phyloP scores from a whole-genome alignment of 345 rosid species.

The Durio zibethinus region DNA sequence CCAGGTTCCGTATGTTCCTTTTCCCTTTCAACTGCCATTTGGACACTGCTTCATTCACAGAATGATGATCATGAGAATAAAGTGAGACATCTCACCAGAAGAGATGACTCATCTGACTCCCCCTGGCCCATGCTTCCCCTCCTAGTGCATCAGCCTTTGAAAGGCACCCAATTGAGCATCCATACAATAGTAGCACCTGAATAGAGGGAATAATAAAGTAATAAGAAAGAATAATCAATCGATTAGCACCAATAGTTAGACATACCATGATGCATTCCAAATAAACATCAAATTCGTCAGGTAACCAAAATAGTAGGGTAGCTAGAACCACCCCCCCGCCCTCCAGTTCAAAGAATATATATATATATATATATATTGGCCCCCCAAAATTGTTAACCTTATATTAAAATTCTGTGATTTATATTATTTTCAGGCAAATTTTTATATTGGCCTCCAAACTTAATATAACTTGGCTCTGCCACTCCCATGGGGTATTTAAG shows the following conservation, averaged over 20 bases:
- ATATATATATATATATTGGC: neutral
- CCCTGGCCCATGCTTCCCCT: slow-evolving; percentile 73
- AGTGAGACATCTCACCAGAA: slow-evolving; percentile 61
- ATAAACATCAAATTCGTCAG: neutral
- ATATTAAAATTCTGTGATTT: neutral
- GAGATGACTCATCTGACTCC: slow-evolving; percentile 65
- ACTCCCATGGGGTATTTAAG: neutral
- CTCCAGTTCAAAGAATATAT: too few relatives aligned
- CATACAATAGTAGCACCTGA: slow-evolving; percentile 34
- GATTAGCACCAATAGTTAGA: neutral
- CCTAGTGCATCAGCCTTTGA: slow-evolving; percentile 38
- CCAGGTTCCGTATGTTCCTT: slow-evolving; percentile 69
- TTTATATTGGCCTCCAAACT: neutral
- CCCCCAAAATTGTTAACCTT: neutral
- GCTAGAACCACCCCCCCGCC: neutral
- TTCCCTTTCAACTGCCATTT: slow-evolving; percentile 89
- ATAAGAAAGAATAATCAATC: neutral
- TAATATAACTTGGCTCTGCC: neutral
- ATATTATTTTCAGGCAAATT: neutral
- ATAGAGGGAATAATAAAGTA: neutral
- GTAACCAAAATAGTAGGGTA: neutral
- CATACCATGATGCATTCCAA: neutral
- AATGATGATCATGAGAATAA: slow-evolving; percentile 46
- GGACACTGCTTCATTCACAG: slow-evolving; percentile 53
- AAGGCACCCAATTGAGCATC: slow-evolving; percentile 31